Evolutionary conservation across 495 filamentous ascomycete species (phyloP).

Genomic region (Podospora sp.): DNA sequence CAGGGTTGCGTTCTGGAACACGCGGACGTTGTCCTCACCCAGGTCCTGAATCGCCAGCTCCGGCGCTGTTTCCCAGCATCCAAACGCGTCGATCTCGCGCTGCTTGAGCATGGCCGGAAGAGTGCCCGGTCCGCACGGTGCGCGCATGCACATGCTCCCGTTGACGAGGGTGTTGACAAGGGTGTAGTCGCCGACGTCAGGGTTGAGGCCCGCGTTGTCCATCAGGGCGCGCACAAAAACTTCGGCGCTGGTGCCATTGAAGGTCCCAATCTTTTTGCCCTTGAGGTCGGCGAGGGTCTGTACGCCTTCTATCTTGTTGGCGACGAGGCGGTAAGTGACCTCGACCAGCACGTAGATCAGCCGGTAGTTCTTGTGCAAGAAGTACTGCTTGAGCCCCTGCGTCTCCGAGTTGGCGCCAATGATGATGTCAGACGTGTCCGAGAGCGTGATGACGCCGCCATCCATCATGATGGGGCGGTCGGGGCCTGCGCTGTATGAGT

Average conservation of each 20-base stretch:
- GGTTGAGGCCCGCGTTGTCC: slow-evolving; percentile 34
- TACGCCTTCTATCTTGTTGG: slow-evolving; percentile 39
- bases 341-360: slow-evolving; percentile 46
- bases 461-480: slow-evolving; percentile 22
- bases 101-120: slow-evolving; percentile 41
- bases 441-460: slow-evolving; percentile 36
- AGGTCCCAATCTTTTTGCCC: slow-evolving; percentile 48
- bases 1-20: slow-evolving; percentile 41
- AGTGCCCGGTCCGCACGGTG: slow-evolving; percentile 41
- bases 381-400: slow-evolving; percentile 45
- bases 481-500: slow-evolving; percentile 33
- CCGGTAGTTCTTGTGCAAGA: slow-evolving; percentile 41
- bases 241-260: slow-evolving; percentile 40
- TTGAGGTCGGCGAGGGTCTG: slow-evolving; percentile 39
- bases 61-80: slow-evolving; percentile 49
- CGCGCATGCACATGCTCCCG: slow-evolving; percentile 41
- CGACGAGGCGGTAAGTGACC: slow-evolving; percentile 49
- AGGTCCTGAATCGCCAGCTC: slow-evolving; percentile 41
- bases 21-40: slow-evolving; percentile 31
- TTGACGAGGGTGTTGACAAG: slow-evolving; percentile 31
- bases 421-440: slow-evolving; percentile 28
- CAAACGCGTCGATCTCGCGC: slow-evolving; percentile 44
- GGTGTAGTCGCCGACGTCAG: slow-evolving; percentile 26
- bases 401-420: slow-evolving; percentile 51
- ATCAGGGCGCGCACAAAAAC: slow-evolving; percentile 46